Evolutionary conservation across 148 eudicot genomes (phyloP).

Genomic region (Rhododendron vialii): DNA sequence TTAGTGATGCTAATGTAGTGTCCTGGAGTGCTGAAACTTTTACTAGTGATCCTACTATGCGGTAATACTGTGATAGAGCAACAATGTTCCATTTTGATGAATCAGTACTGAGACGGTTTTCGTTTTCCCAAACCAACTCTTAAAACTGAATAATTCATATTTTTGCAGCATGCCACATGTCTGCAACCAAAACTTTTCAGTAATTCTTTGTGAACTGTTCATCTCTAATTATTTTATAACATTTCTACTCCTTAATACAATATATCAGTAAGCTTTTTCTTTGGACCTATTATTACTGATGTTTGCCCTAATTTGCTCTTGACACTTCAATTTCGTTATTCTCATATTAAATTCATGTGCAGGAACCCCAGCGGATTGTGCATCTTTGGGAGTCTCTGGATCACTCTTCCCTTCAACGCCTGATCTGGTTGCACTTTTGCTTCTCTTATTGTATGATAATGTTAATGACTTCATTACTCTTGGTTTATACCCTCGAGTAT

Average conservation of each 20-base stretch:
- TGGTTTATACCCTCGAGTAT: background rate
- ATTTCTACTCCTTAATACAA: background rate
- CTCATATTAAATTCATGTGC: conserved; percentile 22
- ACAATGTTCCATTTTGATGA: background rate
- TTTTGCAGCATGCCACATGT: background rate
- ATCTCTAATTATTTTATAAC: background rate
- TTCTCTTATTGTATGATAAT: conserved; percentile 2
- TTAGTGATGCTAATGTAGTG: background rate
- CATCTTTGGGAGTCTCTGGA: conserved; percentile 78
- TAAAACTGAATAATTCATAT: background rate
- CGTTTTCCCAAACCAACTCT: background rate
- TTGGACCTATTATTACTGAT: background rate
- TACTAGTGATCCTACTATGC: background rate
- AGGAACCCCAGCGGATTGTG: conserved; percentile 97
- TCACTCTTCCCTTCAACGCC: conserved; percentile 66
- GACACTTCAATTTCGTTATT: background rate
- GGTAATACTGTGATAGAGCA: background rate
- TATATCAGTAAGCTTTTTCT: background rate
- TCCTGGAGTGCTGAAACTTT: background rate
- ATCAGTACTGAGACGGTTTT: background rate
- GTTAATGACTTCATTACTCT: background rate
- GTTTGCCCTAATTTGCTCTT: background rate
- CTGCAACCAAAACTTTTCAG: background rate
- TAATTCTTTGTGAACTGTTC: background rate
- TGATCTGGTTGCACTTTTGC: conserved; percentile 57